Percentiles rank a stretch among this genome's conserved stretches.
phyloP scores from a whole-genome alignment of 1,139 yeast genomes.

The Saccharomyces hybrid region DNA sequence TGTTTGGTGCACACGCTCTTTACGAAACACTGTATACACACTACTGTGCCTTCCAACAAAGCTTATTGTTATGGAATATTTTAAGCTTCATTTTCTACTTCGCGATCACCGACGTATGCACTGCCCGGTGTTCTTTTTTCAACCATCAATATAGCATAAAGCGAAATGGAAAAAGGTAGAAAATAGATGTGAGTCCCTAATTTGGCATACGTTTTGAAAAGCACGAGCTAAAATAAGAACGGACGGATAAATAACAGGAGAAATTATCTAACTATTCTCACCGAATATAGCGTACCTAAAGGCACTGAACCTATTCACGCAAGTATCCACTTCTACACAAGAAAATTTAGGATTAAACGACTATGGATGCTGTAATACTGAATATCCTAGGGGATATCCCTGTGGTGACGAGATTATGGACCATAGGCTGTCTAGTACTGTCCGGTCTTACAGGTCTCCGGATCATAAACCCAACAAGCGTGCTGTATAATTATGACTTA shows the following conservation, averaged over 20 bases:
- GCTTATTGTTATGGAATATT: neutral
- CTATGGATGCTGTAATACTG: constrained; percentile 25
- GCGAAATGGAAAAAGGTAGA: neutral
- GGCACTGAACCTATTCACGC: too few relatives aligned
- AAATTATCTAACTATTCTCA: neutral
- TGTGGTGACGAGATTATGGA: constrained; percentile 25
- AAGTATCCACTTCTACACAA: too few relatives aligned
- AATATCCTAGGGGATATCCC: constrained; percentile 26
- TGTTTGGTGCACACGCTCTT: too few relatives aligned
- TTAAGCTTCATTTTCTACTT: neutral
- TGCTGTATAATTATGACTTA: constrained; percentile 25
- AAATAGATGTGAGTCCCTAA: neutral
- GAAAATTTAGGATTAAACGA: neutral
- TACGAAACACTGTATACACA: too few relatives aligned
- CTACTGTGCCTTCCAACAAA: too few relatives aligned
- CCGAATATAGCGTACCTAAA: neutral
- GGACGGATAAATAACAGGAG: neutral
- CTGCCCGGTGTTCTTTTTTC: neutral
- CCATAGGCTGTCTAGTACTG: constrained; percentile 21
- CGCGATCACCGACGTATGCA: neutral
- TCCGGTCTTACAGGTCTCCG: constrained; percentile 20
- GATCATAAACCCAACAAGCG: constrained; percentile 17
- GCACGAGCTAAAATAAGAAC: neutral
- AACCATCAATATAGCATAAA: neutral
- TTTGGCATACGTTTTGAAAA: neutral